Base-by-base conservation (phyloP, 805 yeast genomes). In the Starmerella tilneyi region DNA sequence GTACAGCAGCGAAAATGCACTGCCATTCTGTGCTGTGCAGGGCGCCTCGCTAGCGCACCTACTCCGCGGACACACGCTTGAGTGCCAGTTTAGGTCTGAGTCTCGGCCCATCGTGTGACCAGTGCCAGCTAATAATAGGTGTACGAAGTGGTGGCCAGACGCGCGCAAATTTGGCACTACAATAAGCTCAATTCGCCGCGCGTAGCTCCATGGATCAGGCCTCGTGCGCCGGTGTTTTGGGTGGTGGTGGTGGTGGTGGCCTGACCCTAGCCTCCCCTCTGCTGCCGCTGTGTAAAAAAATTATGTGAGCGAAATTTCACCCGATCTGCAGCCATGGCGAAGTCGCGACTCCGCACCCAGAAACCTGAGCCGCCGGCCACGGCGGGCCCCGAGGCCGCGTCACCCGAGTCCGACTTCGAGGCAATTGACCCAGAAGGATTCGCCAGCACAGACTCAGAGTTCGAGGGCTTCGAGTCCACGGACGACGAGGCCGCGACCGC, bases 401-500 rank as follows among this genome's bases (percentile, higher is more conserved):
- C 41, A 8, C 15, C 31, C 5, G 31, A 17, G 16, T 26, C 31
- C 9, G 41, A 38, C 15, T 19, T 36, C 27, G 48, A 39, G 23
- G 7, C 26, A 36, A 33, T 42, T 26, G 52, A 49, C 31, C 41
- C 41, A n/a, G 41, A 24, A 8, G 27, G 21, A 4, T 39, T 43
- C 16, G 20, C 39, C 15, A 34, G 46, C 30, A 31, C 41, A 6
- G 47, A 37, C 15, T 32, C 24, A 20, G 53, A 49, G 17, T 49
- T 49, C 17, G 38, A 46, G 6, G 58, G 52, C 28, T 54, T 54
- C 33, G 56, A 46, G 20, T 42, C 49, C 34, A 48, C 58, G 1
- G 58, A 56, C 30, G 59, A 56, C 15, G 59, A 54, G 33, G 49
- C 44, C 32, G n/a, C n/a, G n/a, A 54, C 43, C 8, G 41, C 40